Base-by-base conservation (phyloP, 306 rosid species). In the Rosa lucieae region DNA sequence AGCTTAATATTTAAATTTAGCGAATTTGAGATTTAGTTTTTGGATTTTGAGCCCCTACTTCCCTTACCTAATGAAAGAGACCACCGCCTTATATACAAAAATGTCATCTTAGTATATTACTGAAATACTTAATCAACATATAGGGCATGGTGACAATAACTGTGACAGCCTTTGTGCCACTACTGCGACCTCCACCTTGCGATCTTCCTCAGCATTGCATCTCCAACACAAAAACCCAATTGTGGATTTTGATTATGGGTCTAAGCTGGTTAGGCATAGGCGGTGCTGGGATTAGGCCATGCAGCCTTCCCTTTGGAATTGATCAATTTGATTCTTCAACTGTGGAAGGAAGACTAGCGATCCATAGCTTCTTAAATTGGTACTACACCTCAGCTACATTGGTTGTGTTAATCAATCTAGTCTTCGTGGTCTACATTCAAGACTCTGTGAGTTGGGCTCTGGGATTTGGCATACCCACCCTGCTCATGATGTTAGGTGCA, bases 261-360 rank as follows among this genome's bases (percentile, higher is more conserved):
- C 90, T 94, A 0, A 67, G 72, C 29, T 23, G 89, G 8, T 23
- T 94, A 61, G 83, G 91, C 51, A 61, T 92, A 13, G 97, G 99
- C 2, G 67, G 88, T 1, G 92, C 85, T 3, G 97, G 99, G 5
- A 87, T 94, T 72, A 76, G 92, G 35, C 97, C 97, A n/a, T 94
- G 99, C 26, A 91, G 95, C 17, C 83, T 91, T n/a, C 93, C 99
- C 0, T 92, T 94, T 78, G 97, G 97, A 0, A 88, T 91, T 0
- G 97, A 94, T 39, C 99, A 92, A 48, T 94, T 94, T 26, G 97
- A 94, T 13, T 83, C 88, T 2, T 67, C 89, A 1, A 89, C 96
- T 0, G 86, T 83, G 0, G 83, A 87, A 78, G 98, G 98, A 1
- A 82, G 85, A 37, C 83, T 85, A 82, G 93, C 94, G 35, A 83